Evolutionary conservation across 2,329 filamentous ascomycete genomes (phyloP).

Genomic region (Neopestalotiopsis sp.): DNA sequence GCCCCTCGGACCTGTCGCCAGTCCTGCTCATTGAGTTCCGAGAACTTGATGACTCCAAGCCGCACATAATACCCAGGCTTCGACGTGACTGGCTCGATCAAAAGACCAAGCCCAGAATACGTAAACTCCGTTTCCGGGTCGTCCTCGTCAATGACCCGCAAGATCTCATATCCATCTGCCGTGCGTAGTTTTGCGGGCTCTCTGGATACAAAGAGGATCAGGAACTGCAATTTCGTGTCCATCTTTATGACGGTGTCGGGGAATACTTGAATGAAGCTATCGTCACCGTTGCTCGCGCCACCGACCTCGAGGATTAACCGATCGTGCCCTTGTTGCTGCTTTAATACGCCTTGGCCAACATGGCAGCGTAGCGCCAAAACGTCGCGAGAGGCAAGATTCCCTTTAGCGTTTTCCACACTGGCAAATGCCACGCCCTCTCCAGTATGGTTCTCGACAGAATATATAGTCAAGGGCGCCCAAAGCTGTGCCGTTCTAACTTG

Average conservation of each 20-base stretch:
- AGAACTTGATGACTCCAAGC: constrained; percentile 4
- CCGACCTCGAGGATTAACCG: not conserved
- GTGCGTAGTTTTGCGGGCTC: not conserved
- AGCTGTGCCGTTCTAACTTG: constrained; percentile 20
- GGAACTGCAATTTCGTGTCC: not conserved
- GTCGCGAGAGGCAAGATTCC: not conserved
- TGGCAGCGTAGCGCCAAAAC: not conserved
- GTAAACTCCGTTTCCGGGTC: not conserved
- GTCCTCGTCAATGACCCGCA: not conserved
- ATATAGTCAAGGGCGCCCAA: not conserved
- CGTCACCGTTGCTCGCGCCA: not conserved
- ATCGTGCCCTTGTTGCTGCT: not conserved
- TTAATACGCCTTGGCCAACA: not conserved
- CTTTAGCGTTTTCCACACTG: not conserved
- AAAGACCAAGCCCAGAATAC: constrained; percentile 8
- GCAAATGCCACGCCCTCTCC: not conserved
- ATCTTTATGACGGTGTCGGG: not conserved
- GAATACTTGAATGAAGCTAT: not conserved
- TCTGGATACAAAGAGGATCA: not conserved
- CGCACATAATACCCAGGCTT: not conserved
- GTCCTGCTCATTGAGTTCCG: not conserved
- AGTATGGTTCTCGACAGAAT: not conserved
- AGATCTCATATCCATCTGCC: not conserved
- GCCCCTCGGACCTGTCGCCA: not conserved
- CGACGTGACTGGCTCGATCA: not conserved